A percentile compares a stretch with the other conserved stretches of the same genome.
These are phyloP conservation scores for Ustilago bromivora DNA, from an alignment of 1,284 basidiomycete genomes.

Conservation along the genomic window DNA sequence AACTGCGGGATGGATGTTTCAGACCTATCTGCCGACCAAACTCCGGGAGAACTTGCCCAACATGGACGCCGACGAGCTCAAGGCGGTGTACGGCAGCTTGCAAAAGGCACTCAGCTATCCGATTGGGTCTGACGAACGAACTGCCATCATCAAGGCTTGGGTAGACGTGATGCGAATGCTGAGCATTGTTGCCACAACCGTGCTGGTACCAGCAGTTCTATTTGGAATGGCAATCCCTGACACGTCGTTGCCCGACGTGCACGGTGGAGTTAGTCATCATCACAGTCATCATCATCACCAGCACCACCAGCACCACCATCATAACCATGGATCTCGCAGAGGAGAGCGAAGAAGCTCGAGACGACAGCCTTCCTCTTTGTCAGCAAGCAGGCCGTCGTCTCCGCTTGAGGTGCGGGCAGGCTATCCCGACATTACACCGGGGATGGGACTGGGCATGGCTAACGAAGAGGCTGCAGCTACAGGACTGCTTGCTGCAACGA, in stretches of 20 bases:
- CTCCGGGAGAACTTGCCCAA: conserved; percentile 73
- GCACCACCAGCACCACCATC: conserved; percentile 21
- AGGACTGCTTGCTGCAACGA: conserved; percentile 12
- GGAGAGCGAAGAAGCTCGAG: conserved; percentile 28
- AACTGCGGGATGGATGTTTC: conserved; percentile 75
- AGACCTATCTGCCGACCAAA: conserved; percentile 75
- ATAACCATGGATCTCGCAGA: conserved; percentile 23
- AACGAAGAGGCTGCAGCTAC: conserved; percentile 15
- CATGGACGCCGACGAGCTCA: conserved; percentile 62
- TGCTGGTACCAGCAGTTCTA: conserved; percentile 62
- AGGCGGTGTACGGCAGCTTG: conserved; percentile 63
- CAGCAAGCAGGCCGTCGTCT: conserved; percentile 34
- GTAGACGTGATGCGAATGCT: conserved; percentile 63
- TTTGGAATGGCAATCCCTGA: conserved; percentile 62
- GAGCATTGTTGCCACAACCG: conserved; percentile 59
- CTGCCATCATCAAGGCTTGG: conserved; percentile 68
- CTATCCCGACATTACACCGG: conserved; percentile 25
- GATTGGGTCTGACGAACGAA: conserved; percentile 58
- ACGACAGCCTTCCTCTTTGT: conserved; percentile 38
- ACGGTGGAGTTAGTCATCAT: conserved; percentile 27
- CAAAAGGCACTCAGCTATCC: conserved; percentile 68
- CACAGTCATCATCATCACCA: conserved; percentile 25
- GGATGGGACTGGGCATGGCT: conserved; percentile 23
- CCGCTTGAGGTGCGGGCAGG: conserved; percentile 40
- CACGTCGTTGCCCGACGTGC: conserved; percentile 47